These are phyloP conservation scores for Avena sativa DNA, from an alignment of 176 grass and related monocot genomes.

Conservation along the genomic window DNA sequence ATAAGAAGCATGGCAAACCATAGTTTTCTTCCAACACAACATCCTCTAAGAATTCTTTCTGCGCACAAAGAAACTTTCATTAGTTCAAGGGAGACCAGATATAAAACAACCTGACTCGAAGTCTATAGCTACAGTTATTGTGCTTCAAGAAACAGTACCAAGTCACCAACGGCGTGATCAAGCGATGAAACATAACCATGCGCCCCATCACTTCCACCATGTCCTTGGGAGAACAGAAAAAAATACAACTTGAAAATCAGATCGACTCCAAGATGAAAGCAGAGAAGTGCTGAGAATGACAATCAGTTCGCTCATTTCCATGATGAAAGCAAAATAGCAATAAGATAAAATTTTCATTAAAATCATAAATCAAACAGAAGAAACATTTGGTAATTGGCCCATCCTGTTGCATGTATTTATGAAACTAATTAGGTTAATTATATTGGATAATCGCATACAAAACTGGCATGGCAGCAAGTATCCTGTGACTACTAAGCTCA, in stretches of 20 bases:
- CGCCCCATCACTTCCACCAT: conserved; percentile 89
- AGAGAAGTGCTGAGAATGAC: not conserved
- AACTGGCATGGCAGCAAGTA: not conserved
- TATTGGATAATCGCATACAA: not conserved
- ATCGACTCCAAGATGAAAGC: conserved; percentile 7
- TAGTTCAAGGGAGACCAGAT: conserved; percentile 13
- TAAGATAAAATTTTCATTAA: not conserved
- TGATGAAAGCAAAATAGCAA: not conserved
- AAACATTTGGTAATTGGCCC: not conserved
- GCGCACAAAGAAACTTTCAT: conserved; percentile 16
- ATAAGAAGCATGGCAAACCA: conserved; percentile 80
- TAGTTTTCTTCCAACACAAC: conserved; percentile 65
- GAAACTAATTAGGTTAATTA: conserved; percentile 16
- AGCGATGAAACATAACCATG: conserved; percentile 97
- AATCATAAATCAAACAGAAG: not conserved
- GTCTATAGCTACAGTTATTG: conserved; percentile 22
- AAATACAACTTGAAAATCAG: conserved; percentile 33
- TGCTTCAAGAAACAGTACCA: conserved; percentile 64
- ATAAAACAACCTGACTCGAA: conserved; percentile 9
- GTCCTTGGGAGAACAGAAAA: conserved; percentile 55
- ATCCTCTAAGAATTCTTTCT: conserved; percentile 88
- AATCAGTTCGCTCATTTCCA: conserved; percentile 5
- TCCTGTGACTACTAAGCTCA: not conserved
- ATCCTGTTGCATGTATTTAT: not conserved
- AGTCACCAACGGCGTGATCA: conserved; percentile 83